Percentiles rank a stretch among this genome's conserved stretches.
phyloP scores from a whole-genome alignment of 2,329 filamentous ascomycete genomes.

The Neurospora crassa region DNA sequence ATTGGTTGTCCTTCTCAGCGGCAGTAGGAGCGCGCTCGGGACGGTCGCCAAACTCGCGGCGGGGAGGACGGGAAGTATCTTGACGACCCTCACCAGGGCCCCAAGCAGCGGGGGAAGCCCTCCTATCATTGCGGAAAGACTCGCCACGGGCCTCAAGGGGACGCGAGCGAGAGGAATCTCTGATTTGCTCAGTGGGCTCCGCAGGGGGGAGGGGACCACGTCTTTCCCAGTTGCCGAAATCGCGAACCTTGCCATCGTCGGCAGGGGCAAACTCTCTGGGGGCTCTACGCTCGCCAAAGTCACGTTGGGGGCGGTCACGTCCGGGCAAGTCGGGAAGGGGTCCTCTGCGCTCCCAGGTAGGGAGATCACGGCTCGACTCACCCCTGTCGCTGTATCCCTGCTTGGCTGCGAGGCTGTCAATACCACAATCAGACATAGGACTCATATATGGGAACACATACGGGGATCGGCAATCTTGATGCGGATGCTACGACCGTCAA shows the following conservation, averaged over 20 bases:
- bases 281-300: slow-evolving; percentile 56
- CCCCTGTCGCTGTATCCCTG: slow-evolving; percentile 48
- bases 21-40: slow-evolving; percentile 64
- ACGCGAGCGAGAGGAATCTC: slow-evolving; percentile 45
- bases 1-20: slow-evolving; percentile 86
- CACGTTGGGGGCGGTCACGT: slow-evolving; percentile 34
- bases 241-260: slow-evolving; percentile 67
- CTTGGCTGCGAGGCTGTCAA: slow-evolving; percentile 59
- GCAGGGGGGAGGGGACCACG: slow-evolving; percentile 62
- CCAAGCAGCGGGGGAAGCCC: slow-evolving; percentile 64
- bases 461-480: slow-evolving; percentile 96
- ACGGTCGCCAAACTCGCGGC: slow-evolving; percentile 65
- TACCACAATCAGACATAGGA: slow-evolving; percentile 1
- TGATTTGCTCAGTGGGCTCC: slow-evolving; percentile 37
- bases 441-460: slow-evolving; percentile 45
- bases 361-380: slow-evolving; percentile 67
- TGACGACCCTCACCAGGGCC: slow-evolving; percentile 50
- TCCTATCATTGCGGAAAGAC: slow-evolving; percentile 51
- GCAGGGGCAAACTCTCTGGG: slow-evolving; percentile 55
- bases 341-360: slow-evolving; percentile 88
- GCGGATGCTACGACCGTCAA: slow-evolving; percentile 82
- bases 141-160: slow-evolving; percentile 49
- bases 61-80: slow-evolving; percentile 58
- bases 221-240: slow-evolving; percentile 89
- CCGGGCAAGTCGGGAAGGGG: slow-evolving; percentile 42